Evolutionary conservation across 352 stramenopile genomes (phyloP).

Genomic region (Phytophthora citricola): DNA sequence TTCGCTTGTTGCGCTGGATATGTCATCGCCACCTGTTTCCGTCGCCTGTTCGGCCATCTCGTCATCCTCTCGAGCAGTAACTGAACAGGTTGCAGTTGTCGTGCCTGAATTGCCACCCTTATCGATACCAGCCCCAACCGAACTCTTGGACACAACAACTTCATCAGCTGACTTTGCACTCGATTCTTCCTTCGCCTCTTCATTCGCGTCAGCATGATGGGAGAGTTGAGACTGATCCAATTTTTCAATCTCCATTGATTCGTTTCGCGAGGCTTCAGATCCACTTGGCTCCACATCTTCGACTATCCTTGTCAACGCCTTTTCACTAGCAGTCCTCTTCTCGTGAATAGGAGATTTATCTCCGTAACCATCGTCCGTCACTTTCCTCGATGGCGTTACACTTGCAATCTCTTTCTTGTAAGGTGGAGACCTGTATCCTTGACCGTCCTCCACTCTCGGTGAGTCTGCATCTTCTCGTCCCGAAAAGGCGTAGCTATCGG

Average conservation of each 20-base stretch:
- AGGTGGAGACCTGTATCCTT: slow-evolving; percentile 10
- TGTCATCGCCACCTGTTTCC: slow-evolving; percentile 6
- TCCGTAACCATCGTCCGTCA: slow-evolving; percentile 1
- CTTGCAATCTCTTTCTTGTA: slow-evolving; percentile 14
- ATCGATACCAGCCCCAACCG: not conserved
- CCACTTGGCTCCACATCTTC: slow-evolving; percentile 5
- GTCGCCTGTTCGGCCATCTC: not conserved
- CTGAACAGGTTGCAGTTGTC: not conserved
- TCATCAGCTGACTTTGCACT: slow-evolving; percentile 3
- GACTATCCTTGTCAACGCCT: not conserved
- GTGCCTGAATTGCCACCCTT: not conserved
- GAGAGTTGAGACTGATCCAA: not conserved
- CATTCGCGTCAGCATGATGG: slow-evolving; percentile 8
- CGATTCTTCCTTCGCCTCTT: slow-evolving; percentile 7
- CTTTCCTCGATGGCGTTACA: slow-evolving; percentile 4
- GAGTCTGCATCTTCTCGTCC: slow-evolving; percentile 29
- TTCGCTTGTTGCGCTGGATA: not conserved
- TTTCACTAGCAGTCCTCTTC: not conserved
- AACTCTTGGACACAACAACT: not conserved
- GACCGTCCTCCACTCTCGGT: slow-evolving; percentile 11
- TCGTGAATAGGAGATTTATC: not conserved
- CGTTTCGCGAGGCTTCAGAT: slow-evolving; percentile 1
- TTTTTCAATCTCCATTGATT: slow-evolving; percentile 20
- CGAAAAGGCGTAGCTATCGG: slow-evolving; percentile 35
- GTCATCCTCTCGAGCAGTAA: slow-evolving; percentile 5